These are phyloP conservation scores for Syzygium jambos DNA, from an alignment of 345 rosid species.

Conservation along the genomic window DNA sequence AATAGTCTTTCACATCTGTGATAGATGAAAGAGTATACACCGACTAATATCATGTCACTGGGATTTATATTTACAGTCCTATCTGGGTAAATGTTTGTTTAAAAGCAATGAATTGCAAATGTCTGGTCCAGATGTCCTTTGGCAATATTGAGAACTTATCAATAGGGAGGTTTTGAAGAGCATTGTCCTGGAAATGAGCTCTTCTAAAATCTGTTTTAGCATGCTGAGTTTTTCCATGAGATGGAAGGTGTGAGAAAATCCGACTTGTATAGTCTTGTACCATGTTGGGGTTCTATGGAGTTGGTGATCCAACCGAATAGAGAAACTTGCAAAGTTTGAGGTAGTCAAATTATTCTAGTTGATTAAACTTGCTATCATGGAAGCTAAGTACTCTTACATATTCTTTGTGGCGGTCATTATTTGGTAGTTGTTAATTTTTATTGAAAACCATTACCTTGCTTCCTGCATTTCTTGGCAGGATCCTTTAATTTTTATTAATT, in stretches of 20 bases:
- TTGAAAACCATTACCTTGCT: not conserved
- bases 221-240: not conserved
- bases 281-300: not conserved
- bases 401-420: slow-evolving; percentile 21
- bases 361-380: not conserved
- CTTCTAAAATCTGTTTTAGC: not conserved
- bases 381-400: not conserved
- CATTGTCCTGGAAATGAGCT: not conserved
- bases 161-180: not conserved
- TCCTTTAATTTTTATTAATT: not conserved
- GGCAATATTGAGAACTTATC: not conserved
- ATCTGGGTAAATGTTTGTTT: not conserved
- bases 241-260: not conserved
- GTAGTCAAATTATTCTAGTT: not conserved
- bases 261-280: not conserved
- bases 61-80: not conserved
- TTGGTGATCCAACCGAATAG: not conserved
- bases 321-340: not conserved
- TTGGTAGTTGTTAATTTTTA: not conserved
- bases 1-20: accelerated
- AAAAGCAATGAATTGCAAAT: not conserved
- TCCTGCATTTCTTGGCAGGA: not conserved
- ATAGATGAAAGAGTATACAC: not conserved
- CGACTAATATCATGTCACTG: not conserved
- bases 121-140: not conserved